Conservation (phyloP, 1,284 basidiomycete genomes). For the Polyporus tsugae region DNA sequence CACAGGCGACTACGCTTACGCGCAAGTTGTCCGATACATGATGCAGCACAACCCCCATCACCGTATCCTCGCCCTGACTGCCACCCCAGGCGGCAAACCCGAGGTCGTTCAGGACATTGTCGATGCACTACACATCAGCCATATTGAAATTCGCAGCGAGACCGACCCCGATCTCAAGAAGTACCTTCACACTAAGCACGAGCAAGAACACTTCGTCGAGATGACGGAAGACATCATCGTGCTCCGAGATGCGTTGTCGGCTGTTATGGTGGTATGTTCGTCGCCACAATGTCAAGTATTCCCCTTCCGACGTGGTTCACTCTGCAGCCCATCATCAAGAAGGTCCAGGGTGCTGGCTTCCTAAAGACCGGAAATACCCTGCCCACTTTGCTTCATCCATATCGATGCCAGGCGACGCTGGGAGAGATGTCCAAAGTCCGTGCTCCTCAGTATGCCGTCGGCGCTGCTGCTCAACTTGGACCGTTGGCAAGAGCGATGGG, state of each 20-base stretch:
- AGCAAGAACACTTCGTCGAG: constrained; percentile 75
- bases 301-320: neutral
- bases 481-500: constrained; percentile 32
- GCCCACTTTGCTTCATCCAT: constrained; percentile 64
- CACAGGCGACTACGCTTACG: constrained; percentile 94
- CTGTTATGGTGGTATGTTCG: constrained; percentile 76
- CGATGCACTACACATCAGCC: constrained; percentile 95
- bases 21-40: constrained; percentile 87
- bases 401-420: constrained; percentile 53
- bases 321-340: constrained; percentile 43
- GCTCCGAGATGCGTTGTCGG: constrained; percentile 65
- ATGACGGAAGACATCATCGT: constrained; percentile 69
- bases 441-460: constrained; percentile 33
- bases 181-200: constrained; percentile 90
- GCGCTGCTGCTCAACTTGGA: constrained; percentile 28
- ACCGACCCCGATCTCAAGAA: constrained; percentile 87
- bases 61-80: constrained; percentile 92
- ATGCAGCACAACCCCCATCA: constrained; percentile 96
- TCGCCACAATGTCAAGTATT: neutral
- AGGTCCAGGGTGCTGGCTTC: constrained; percentile 37
- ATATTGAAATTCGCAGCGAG: constrained; percentile 95
- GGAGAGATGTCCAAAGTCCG: constrained; percentile 46
- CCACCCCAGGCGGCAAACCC: constrained; percentile 90
- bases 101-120: constrained; percentile 93
- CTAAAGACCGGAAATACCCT: constrained; percentile 43